phyloP scores from a whole-genome alignment of 495 filamentous ascomycete genomes.

The Aspergillus saccharolyticus region DNA sequence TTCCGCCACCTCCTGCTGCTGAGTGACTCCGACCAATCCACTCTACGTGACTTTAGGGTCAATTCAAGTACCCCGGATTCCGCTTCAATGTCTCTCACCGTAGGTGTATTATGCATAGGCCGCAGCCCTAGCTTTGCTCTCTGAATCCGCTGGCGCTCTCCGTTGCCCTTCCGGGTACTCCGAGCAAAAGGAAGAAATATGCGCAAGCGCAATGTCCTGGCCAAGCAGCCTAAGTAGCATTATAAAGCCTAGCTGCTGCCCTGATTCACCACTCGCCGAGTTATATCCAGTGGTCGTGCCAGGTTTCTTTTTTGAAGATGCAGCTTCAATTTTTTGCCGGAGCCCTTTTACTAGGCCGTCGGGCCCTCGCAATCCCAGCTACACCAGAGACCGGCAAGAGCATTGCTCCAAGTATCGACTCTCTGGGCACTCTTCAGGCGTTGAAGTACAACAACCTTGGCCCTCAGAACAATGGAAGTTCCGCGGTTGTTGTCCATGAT shows the following conservation, averaged over 20 bases:
- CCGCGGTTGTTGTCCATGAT: constrained; percentile 23
- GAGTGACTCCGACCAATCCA: not conserved
- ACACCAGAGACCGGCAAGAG: not conserved
- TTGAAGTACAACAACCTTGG: constrained; percentile 30
- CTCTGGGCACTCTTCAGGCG: constrained; percentile 21
- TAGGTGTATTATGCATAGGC: not conserved
- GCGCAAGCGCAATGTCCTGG: not conserved
- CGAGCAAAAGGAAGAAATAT: not conserved
- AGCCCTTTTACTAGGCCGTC: constrained; percentile 11
- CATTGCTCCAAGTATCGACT: constrained; percentile 4
- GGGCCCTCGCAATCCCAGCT: constrained; percentile 13
- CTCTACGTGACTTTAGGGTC: not conserved
- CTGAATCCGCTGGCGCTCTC: not conserved
- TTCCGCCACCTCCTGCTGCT: not conserved
- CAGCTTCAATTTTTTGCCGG: constrained; percentile 9
- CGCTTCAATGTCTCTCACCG: not conserved
- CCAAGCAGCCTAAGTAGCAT: not conserved
- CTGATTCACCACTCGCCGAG: not conserved
- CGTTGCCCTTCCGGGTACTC: constrained; percentile 1
- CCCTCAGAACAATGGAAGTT: constrained; percentile 27
- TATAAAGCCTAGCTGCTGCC: not conserved
- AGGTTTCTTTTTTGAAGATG: constrained; percentile 3
- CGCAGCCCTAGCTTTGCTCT: not conserved
- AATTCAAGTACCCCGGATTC: not conserved
- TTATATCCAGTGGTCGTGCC: not conserved